Conservation (phyloP, 164 flowering plant genomes). For the Pachysandra terminalis region DNA sequence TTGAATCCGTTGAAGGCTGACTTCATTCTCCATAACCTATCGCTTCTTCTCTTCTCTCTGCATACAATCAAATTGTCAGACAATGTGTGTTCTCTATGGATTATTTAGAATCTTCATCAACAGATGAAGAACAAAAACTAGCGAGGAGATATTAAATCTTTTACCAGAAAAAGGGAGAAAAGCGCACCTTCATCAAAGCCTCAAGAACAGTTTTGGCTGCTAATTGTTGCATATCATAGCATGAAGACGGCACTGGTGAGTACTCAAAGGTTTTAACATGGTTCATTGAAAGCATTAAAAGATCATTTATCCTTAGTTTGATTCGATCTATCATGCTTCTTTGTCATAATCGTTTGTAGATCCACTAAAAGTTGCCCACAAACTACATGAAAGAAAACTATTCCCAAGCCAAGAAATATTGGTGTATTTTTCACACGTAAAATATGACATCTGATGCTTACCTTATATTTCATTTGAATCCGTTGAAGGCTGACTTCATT, state of each 20-base stretch:
- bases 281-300: no score
- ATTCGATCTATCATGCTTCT: no score
- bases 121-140: slow-evolving; percentile 6
- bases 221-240: no score
- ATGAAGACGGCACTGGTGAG: no score
- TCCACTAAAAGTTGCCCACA: not conserved
- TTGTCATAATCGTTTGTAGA: not conserved
- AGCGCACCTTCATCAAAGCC: slow-evolving; percentile 73
- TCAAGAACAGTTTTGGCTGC: slow-evolving; percentile 81
- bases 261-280: no score
- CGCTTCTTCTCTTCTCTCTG: slow-evolving; percentile 98
- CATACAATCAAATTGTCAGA: slow-evolving; percentile 14
- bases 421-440: slow-evolving; percentile 2
- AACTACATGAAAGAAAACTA: not conserved
- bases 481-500: slow-evolving; percentile 85
- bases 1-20: slow-evolving; percentile 81
- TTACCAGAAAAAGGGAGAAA: slow-evolving; percentile 4
- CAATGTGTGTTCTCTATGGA: slow-evolving; percentile 2
- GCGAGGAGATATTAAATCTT: not conserved
- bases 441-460: slow-evolving; percentile 22
- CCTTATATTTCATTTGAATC: slow-evolving; percentile 83
- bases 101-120: not conserved
- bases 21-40: slow-evolving; percentile 87
- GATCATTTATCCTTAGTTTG: no score
- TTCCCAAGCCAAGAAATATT: not conserved